Percentiles rank a stretch among this genome's conserved stretches.
Conservation (phyloP, 73 alveolate species). For the Paraurostyla sp. region DNA sequence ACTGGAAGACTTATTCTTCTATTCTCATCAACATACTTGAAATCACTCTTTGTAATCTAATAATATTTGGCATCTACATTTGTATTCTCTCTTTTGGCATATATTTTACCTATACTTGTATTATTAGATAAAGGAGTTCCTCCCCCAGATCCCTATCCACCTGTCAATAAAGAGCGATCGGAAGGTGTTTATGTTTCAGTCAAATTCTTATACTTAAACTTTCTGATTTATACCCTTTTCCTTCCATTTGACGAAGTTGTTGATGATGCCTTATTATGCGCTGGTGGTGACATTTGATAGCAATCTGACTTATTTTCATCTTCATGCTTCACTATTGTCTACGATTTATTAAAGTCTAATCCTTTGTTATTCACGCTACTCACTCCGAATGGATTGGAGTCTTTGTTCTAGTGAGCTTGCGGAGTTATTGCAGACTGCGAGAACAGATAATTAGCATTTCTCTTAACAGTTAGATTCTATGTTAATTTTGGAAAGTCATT, state of each 20-base stretch:
- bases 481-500: no score
- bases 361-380: no score
- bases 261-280: no score
- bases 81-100: background rate
- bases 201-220: constrained; percentile 14
- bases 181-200: constrained; percentile 39
- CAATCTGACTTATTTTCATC: no score
- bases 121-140: background rate
- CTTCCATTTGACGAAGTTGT: constrained; percentile 1
- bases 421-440: no score
- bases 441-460: no score
- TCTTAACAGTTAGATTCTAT: no score
- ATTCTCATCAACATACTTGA: background rate
- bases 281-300: no score
- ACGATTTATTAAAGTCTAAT: no score
- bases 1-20: constrained; percentile 6
- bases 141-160: background rate
- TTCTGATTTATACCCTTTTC: background rate
- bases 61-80: background rate
- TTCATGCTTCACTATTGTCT: no score
- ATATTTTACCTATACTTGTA: background rate
- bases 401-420: no score
- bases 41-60: background rate
- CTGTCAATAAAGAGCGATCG: background rate
- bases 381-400: no score